phyloP scores from a whole-genome alignment of 139 green algal genomes.

The Coccomyxa sp. region DNA sequence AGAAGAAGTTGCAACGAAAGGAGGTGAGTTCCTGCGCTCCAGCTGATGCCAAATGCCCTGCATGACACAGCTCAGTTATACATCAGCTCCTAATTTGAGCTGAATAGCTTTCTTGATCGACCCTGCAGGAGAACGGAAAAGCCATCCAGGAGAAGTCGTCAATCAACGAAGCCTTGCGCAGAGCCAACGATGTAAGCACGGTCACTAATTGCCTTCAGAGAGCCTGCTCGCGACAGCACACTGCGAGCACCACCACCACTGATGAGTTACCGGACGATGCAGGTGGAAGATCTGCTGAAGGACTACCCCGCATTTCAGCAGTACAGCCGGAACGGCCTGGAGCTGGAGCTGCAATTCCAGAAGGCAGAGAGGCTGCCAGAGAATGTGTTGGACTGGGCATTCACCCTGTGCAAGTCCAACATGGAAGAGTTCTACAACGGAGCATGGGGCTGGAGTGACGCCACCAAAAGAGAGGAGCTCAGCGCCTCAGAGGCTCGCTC shows the following conservation, averaged over 20 bases:
- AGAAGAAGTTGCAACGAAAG: slow-evolving; percentile 23
- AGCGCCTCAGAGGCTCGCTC: slow-evolving; percentile 28
- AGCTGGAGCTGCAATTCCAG: slow-evolving; percentile 8
- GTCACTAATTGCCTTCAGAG: not conserved
- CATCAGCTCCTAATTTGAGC: too few relatives aligned
- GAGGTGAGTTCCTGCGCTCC: slow-evolving; percentile 6
- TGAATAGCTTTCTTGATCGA: not conserved
- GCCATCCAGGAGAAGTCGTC: not conserved
- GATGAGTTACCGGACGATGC: not conserved
- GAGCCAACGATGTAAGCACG: not conserved
- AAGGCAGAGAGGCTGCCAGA: not conserved
- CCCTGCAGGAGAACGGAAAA: not conserved
- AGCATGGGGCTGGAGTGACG: slow-evolving; percentile 37
- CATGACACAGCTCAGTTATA: not conserved
- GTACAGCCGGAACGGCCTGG: slow-evolving; percentile 18
- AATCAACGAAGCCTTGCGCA: not conserved
- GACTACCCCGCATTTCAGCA: slow-evolving; percentile 11
- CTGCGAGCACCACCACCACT: not conserved
- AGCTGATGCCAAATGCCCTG: not conserved
- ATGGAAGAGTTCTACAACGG: slow-evolving; percentile 25
- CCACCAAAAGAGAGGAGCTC: slow-evolving; percentile 33
- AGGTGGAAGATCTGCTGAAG: slow-evolving; percentile 9
- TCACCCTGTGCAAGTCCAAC: slow-evolving; percentile 25
- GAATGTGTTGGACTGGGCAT: slow-evolving; percentile 18
- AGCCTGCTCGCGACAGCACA: not conserved